Conservation (phyloP, 257 asterid genomes). For the Voacanga thouarsii region DNA sequence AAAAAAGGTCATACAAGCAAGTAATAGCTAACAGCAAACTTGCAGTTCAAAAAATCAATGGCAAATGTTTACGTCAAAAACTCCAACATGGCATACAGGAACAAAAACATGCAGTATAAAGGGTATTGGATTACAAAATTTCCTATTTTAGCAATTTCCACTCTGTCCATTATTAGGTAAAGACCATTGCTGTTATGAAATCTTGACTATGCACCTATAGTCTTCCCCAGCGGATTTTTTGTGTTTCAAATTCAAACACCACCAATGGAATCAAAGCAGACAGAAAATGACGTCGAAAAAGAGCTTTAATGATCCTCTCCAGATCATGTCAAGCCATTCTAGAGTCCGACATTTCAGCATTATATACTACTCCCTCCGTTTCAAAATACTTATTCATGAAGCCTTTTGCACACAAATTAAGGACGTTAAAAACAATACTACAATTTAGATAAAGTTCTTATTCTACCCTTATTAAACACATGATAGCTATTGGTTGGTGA, state of each 20-base stretch:
- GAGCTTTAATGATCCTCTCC: neutral
- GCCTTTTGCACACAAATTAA: no score
- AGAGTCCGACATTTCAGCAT: neutral
- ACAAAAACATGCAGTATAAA: neutral
- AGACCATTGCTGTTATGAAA: neutral
- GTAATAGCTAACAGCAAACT: neutral
- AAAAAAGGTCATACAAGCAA: neutral
- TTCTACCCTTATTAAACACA: no score
- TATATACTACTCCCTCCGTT: no score
- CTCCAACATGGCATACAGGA: neutral
- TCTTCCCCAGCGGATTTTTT: no score
- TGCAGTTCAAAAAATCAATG: neutral
- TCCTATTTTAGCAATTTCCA: neutral
- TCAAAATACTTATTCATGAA: no score
- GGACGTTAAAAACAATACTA: no score
- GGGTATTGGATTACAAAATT: neutral
- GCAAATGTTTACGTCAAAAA: neutral
- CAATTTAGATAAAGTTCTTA: no score
- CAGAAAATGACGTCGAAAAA: neutral
- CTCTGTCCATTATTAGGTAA: neutral
- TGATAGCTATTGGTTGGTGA: no score
- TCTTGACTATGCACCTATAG: neutral
- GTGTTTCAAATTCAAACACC: neutral
- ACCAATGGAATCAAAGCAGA: neutral
- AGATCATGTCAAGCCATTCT: neutral